Conservation (phyloP, 257 asterid species). For the Solanum sejunctum region DNA sequence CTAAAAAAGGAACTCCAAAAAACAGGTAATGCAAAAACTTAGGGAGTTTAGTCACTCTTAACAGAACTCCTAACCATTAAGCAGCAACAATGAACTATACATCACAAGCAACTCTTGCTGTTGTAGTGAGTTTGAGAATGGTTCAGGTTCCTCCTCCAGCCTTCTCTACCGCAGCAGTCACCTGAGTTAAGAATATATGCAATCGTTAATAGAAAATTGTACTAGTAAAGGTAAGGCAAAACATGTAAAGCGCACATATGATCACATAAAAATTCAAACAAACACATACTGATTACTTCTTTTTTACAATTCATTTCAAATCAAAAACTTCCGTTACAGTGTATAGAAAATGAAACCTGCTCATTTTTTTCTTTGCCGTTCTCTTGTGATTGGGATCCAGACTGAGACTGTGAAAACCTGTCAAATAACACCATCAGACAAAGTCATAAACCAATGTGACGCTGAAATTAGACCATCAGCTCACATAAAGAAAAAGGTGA, state of each 20-base stretch:
- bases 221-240: not conserved
- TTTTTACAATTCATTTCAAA: not conserved
- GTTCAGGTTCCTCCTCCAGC: slow-evolving; percentile 19
- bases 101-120: slow-evolving; percentile 4
- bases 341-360: not conserved
- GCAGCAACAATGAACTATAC: not conserved
- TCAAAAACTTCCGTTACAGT: not conserved
- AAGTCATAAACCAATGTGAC: not conserved
- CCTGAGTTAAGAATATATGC: slow-evolving; percentile 1
- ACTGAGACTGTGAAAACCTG: slow-evolving; percentile 29
- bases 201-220: not conserved
- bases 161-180: slow-evolving; percentile 2
- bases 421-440: not conserved
- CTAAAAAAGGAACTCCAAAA: slow-evolving; percentile 2
- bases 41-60: not conserved
- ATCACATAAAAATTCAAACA: not conserved
- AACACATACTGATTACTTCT: not conserved
- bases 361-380: slow-evolving; percentile 8
- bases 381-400: slow-evolving; percentile 8
- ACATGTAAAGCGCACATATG: not conserved
- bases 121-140: not conserved
- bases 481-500: not conserved
- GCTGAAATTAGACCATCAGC: not conserved
- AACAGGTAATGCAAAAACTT: not conserved
- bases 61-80: not conserved